A percentile compares a stretch with the other conserved stretches of the same genome.
phyloP scores from a whole-genome alignment of 306 rosid species.

The Hippophae rhamnoides region DNA sequence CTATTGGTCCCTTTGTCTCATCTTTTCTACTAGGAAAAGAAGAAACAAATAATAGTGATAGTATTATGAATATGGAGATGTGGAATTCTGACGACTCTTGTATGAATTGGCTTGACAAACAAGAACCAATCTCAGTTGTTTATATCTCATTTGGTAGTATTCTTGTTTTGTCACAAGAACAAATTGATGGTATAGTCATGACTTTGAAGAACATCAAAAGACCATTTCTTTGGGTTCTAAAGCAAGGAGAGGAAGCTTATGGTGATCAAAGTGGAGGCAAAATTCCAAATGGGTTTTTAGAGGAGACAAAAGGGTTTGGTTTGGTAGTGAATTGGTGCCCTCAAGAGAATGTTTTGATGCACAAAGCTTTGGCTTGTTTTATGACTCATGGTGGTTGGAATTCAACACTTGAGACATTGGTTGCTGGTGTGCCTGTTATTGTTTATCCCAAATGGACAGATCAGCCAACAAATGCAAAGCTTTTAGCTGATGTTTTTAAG shows the following conservation, averaged over 20 bases:
- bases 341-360: conserved; percentile 52
- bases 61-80: conserved; percentile 28
- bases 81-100: conserved; percentile 41
- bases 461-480: conserved; percentile 47
- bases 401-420: conserved; percentile 40
- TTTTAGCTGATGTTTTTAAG: conserved; percentile 25
- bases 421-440: conserved; percentile 39
- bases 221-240: conserved; percentile 51
- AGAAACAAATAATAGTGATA: conserved; percentile 2
- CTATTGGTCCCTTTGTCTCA: conserved; percentile 50
- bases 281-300: conserved; percentile 22
- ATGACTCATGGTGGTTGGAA: conserved; percentile 66
- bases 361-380: conserved; percentile 45
- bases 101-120: conserved; percentile 34
- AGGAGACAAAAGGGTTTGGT: conserved; percentile 30
- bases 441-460: conserved; percentile 51
- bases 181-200: conserved; percentile 28
- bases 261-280: not conserved
- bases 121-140: conserved; percentile 26
- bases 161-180: conserved; percentile 21
- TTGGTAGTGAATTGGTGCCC: conserved; percentile 47
- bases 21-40: conserved; percentile 35
- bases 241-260: conserved; percentile 13
- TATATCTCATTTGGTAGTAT: conserved; percentile 53
- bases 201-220: conserved; percentile 38